Percentiles rank a stretch among this genome's conserved stretches.
These are phyloP conservation scores for Phytopythium aichiense DNA, from an alignment of 352 stramenopile genomes.

Conservation along the genomic window DNA sequence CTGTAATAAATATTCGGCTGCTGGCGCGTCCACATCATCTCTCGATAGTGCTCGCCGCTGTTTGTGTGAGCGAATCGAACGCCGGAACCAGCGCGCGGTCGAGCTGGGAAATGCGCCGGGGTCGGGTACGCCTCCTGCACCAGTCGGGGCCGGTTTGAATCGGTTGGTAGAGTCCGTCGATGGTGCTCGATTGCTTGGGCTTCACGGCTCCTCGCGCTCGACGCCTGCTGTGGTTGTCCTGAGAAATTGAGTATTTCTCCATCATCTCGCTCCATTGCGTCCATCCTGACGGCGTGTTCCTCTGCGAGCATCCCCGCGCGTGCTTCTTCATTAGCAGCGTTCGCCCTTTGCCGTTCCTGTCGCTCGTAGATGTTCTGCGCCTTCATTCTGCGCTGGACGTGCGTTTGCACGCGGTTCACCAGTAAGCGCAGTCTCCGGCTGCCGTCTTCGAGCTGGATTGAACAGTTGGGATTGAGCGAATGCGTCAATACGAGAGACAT, in stretches of 20 bases:
- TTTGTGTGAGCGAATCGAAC: background rate
- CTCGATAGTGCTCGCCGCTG: background rate
- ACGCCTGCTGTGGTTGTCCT: background rate
- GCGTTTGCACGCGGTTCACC: slow-evolving; percentile 42
- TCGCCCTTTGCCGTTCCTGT: background rate
- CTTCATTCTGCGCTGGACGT: slow-evolving; percentile 26
- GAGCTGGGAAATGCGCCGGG: background rate
- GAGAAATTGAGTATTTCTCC: background rate
- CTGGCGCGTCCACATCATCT: background rate
- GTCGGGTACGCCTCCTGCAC: background rate
- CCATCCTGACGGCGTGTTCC: background rate
- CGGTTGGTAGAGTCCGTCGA: background rate
- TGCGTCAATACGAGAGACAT: background rate
- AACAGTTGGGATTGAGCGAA: background rate
- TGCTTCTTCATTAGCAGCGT: background rate
- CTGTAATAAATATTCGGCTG: slow-evolving; percentile 8
- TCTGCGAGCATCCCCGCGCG: background rate
- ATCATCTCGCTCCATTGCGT: background rate
- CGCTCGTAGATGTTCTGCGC: slow-evolving; percentile 1
- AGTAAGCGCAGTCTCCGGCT: slow-evolving; percentile 33
- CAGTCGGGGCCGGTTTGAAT: background rate
- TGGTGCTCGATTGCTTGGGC: background rate
- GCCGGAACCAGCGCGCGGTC: background rate
- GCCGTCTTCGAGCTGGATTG: slow-evolving; percentile 36
- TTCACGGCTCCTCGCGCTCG: background rate